Evolutionary conservation across 2,329 filamentous ascomycete genomes (phyloP), one percentile per base, ranked within the genome.

Genomic region (Pochonia chlamydosporia): DNA sequence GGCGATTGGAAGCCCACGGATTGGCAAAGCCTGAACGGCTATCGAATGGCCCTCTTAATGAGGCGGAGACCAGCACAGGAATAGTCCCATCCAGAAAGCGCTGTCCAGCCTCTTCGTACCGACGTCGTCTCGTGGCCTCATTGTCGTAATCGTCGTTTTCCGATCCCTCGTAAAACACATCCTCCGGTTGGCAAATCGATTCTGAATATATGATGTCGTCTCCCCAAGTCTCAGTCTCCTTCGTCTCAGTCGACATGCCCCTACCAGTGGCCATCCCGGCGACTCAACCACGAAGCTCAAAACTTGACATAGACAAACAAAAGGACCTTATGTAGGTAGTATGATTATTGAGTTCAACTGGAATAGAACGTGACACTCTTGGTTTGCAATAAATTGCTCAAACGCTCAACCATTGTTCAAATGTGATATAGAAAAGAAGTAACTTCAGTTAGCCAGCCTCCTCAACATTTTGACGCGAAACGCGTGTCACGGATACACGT

Each of bases 41-140:
- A 20, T 74, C 70, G 53, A 87, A 85, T 0, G 84, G 85, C 0
- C 84, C 85, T 49, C 67, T 73, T 3, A 88, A 67, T 5, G 67
- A 63, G 6, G 84, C 77, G 11, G 85, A 84, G 3, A 82, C 60
- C 3, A 90, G 69, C 21, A 76, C 57, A 0, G 84, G 74, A 2
- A 71, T 59, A 25, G 72, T 65, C 1, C 84, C 85, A 6, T 70
- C 64, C 31, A 87, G 65, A 54, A 77, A 87, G 28, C 73, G 71
- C 26, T 72, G 65, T 1, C 79, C 84, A 11, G 83, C 75, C 0
- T 69, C 63, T 59, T 87, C 82, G 49, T 83, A 81, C 49, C 79
- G 73, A 20, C 68, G 62, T 23, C 71, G 72, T 59, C 76, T 71
- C 3, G 69, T 62, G 26, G 67, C 67, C 3, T 75, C 63, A 18